Base-by-base conservation (phyloP, 768 basidiomycete genomes). In the Tylopilus vinaceipallidus region DNA sequence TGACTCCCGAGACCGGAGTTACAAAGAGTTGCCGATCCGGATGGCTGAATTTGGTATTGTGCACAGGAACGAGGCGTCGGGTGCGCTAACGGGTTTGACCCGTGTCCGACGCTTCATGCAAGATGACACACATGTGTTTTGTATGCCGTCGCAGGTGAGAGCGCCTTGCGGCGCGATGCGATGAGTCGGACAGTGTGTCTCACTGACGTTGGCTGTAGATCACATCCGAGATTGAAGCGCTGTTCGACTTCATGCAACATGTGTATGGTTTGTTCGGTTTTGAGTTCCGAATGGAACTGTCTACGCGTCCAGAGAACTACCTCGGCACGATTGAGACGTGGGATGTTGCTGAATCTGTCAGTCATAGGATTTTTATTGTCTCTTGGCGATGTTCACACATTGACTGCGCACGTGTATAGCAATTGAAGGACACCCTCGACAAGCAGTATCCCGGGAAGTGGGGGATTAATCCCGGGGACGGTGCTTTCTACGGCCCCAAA, bases 401-500 rank as follows among this genome's bases (percentile, higher is more conserved):
- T 57, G 12, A 57, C 51, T 33, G 29, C 33, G 53, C 24, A 36
- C 30, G 36, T 26, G 35, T 35, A 34, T 65, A 94, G 89, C 91
- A 92, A 88, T 80, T 95, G 45, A 84, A 77, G 45, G 74, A 78
- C 57, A 87, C 91, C 2, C 82, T 99, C 44, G 90, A 98, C 30
- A 86, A 84, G 60, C 80, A 82, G 49, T 88, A 94, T 58, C 82
- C 91, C 0, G 93, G 91, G 40, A 79, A 88, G 57, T 99, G 97
- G 97, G 80, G 84, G 46, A 70, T 95, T 49, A 97, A 97, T 69
- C 90, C 91, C 9, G 95, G 94, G 38, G 97, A 99, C 62, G 97
- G 97, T 42, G 97, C 97, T 10, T 99, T 99, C 80, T 99, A 99
- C 72, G 97, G 97, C 0, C 97, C 97, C 55, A 98, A 98, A 76